phyloP scores from a whole-genome alignment of 805 yeast genomes.

The Groenewaldozyma salmanticensis region DNA sequence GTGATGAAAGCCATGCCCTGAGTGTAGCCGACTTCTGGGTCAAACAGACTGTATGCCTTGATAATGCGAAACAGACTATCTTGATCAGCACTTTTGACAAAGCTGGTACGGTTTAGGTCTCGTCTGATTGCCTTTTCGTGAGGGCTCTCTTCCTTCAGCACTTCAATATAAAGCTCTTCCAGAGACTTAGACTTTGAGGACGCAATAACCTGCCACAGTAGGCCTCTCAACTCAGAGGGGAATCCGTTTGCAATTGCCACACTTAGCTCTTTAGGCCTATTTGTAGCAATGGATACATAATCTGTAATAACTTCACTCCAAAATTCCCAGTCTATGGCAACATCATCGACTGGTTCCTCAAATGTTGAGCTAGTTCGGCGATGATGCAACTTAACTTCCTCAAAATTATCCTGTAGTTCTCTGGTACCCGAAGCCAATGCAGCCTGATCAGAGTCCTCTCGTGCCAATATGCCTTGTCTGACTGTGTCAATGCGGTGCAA shows the following conservation, averaged over 20 bases:
- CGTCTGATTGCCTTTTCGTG: constrained; percentile 71
- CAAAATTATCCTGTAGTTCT: constrained; percentile 28
- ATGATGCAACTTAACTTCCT: constrained; percentile 13
- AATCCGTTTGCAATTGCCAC: constrained; percentile 63
- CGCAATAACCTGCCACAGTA: constrained; percentile 86
- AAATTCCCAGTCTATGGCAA: constrained; percentile 40
- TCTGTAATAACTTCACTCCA: constrained; percentile 80
- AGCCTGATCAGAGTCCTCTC: constrained; percentile 44
- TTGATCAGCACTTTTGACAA: constrained; percentile 55
- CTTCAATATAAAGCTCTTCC: constrained; percentile 47
- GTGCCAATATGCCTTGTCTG: constrained; percentile 39
- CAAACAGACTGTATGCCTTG: constrained; percentile 75
- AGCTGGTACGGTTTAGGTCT: constrained; percentile 79
- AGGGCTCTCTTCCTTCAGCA: constrained; percentile 40
- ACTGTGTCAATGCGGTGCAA: constrained; percentile 51
- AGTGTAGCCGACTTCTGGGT: constrained; percentile 92
- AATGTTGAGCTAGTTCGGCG: constrained; percentile 24
- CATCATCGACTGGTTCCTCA: constrained; percentile 4
- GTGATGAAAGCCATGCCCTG: constrained; percentile 96
- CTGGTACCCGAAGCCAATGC: constrained; percentile 36
- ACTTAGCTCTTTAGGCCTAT: constrained; percentile 50
- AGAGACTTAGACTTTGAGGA: constrained; percentile 58
- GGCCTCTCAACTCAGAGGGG: constrained; percentile 77
- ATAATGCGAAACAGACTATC: constrained; percentile 66
- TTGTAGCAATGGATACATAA: constrained; percentile 55